phyloP scores from a whole-genome alignment of 225 moss, liverwort and hornwort genomes.

The Rhytidiadelphus loreus region DNA sequence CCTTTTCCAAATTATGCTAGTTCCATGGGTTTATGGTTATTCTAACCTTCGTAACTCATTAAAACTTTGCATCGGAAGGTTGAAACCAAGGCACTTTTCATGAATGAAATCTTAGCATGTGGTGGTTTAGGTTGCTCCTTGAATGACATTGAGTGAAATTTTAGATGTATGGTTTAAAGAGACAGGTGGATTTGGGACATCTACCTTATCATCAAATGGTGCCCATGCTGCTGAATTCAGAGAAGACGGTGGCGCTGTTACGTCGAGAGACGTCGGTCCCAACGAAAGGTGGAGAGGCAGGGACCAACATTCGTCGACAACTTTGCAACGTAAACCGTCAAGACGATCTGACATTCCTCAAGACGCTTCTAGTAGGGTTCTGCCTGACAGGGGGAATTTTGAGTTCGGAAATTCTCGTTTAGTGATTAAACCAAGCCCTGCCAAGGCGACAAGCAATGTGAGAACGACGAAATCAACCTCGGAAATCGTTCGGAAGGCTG shows the following conservation, averaged over 20 bases:
- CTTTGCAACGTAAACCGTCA: slow-evolving; percentile 34
- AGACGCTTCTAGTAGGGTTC: slow-evolving; percentile 1
- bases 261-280: neutral
- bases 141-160: neutral
- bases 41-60: neutral
- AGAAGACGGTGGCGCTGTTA: neutral
- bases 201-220: neutral
- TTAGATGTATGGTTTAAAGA: neutral
- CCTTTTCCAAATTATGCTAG: neutral
- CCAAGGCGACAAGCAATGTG: slow-evolving; percentile 4
- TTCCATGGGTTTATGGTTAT: neutral
- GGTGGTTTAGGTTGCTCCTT: neutral
- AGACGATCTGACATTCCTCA: neutral
- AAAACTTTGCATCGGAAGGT: neutral
- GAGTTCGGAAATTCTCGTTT: slow-evolving; percentile 27
- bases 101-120: neutral
- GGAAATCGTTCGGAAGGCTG: slow-evolving; percentile 67
- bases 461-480: slow-evolving; percentile 20
- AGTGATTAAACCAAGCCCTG: slow-evolving; percentile 35
- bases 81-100: neutral
- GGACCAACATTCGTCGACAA: neutral
- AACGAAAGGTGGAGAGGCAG: neutral
- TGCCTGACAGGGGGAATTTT: slow-evolving; percentile 2
- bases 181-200: neutral
- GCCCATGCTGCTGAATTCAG: neutral